These are phyloP conservation scores for Phytopythium sindhum DNA, from an alignment of 352 stramenopile genomes.

Conservation along the genomic window DNA sequence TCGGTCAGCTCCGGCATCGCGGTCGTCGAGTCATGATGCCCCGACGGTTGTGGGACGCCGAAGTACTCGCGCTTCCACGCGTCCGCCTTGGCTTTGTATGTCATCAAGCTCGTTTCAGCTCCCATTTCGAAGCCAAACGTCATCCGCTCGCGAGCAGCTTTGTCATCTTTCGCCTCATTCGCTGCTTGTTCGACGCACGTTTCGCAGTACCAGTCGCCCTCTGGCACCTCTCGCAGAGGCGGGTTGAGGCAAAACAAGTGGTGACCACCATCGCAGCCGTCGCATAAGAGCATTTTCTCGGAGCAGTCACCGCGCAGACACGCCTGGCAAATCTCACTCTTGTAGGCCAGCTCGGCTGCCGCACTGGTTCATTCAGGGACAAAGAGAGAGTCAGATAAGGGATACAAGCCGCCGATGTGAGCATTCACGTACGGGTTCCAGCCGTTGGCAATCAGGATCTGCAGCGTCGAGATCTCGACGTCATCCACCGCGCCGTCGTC, in stretches of 20 bases:
- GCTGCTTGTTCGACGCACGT: constrained; percentile 56
- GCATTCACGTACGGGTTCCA: constrained; percentile 43
- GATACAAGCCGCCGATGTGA: neutral
- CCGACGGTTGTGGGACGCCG: constrained; percentile 11
- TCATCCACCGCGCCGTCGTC: constrained; percentile 49
- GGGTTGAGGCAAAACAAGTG: constrained; percentile 77
- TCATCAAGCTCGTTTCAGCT: constrained; percentile 66
- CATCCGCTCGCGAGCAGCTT: constrained; percentile 35
- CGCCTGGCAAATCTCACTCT: constrained; percentile 81
- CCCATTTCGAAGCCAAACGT: constrained; percentile 83
- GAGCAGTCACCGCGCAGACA: constrained; percentile 81
- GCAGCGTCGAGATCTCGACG: constrained; percentile 61
- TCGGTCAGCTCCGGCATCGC: constrained; percentile 38
- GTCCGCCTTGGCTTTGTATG: constrained; percentile 85
- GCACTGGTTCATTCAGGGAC: constrained; percentile 19
- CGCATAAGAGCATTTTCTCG: constrained; percentile 77
- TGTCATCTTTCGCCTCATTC: constrained; percentile 14
- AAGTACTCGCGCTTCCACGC: constrained; percentile 84
- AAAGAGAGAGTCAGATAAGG: neutral
- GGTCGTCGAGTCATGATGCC: neutral
- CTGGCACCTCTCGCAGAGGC: constrained; percentile 49
- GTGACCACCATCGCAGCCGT: constrained; percentile 77
- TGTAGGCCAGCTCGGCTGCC: constrained; percentile 66
- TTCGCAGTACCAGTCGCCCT: constrained; percentile 80
- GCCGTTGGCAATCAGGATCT: constrained; percentile 80